Base-by-base conservation (phyloP, 2,329 filamentous ascomycete genomes). In the Microthyrium microscopicum region DNA sequence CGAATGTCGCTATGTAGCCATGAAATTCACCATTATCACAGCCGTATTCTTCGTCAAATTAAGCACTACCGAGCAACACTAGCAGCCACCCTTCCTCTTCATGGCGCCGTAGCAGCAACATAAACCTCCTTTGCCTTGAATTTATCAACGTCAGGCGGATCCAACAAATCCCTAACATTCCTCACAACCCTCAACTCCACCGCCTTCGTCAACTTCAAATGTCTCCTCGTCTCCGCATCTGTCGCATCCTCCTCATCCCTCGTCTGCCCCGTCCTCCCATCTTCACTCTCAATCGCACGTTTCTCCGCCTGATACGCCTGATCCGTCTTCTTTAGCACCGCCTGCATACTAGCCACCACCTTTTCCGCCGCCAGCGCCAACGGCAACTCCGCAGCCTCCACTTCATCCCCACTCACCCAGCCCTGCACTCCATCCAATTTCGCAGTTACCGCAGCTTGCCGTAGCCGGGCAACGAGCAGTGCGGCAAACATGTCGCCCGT, bases 401-500 rank as follows among this genome's bases (percentile, higher is more conserved):
- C 76, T 8, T 64, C 61, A 48, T 95, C 84, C 0, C 68, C 69
- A 39, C 77, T 83, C 30, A 79, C 59, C 89, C 89, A 98, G 40
- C 73, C 73, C 5, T 60, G 54, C 3, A 56, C 68, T 5, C 59
- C 8, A 5, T 21, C 20, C 6, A 40, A 51, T 12, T 62, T 54
- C 4, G 92, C 56, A 3, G 56, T 57, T 33, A 61, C 55, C 2
- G 82, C 77, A 18, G 82, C 84, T 60, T 95, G 82, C 37, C 87
- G 76, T 48, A 98, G 73, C 20, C 87, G 74, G 26, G 81, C 81
- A 2, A 93, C 73, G 50, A 83, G 84, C 29, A 98, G 66, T 5
- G 87, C 87, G 20, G 84, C 87, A 50, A 98, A 95, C 87, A 98
- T 94, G 60, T 98, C 89, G 29, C 89, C 89, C 0, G 91, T 95